These are phyloP conservation scores for Fusarium neocosmosporiellum DNA, from an alignment of 2,329 filamentous ascomycete genomes.

Conservation along the genomic window DNA sequence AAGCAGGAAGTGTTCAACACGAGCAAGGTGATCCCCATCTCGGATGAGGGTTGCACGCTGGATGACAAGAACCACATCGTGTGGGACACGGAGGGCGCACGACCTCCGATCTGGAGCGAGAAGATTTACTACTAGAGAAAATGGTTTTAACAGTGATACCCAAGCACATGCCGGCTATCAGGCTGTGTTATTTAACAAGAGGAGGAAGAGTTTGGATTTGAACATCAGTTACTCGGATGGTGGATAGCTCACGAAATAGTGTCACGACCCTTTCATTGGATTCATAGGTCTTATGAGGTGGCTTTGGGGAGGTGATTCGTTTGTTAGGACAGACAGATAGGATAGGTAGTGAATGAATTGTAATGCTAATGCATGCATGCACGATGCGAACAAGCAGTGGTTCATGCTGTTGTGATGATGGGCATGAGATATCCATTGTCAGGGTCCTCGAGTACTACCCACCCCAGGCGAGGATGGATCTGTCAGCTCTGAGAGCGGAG, in stretches of 20 bases:
- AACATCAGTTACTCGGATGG: background rate
- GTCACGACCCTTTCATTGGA: background rate
- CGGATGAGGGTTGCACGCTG: constrained; percentile 76
- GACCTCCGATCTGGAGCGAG: constrained; percentile 58
- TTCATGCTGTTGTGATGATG: background rate
- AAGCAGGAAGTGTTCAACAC: constrained; percentile 77
- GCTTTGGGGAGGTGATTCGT: background rate
- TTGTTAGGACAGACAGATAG: background rate
- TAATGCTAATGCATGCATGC: constrained; percentile 34
- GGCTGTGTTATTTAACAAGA: constrained; percentile 31
- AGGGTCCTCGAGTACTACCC: background rate
- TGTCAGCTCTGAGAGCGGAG: background rate
- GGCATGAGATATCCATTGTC: background rate
- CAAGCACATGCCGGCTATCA: constrained; percentile 37
- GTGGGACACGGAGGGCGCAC: constrained; percentile 55
- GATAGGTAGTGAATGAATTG: constrained; percentile 23
- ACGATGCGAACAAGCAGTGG: background rate
- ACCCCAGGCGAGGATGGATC: background rate
- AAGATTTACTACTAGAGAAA: constrained; percentile 56
- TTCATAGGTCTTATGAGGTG: background rate
- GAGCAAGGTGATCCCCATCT: constrained; percentile 74
- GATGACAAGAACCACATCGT: constrained; percentile 69
- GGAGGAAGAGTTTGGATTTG: background rate
- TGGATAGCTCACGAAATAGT: constrained; percentile 5
- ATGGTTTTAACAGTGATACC: constrained; percentile 41